Evolutionary conservation across 495 filamentous ascomycete genomes (phyloP), one percentile per base, ranked within the genome.

Genomic region (Aspergillus heteromorphus): DNA sequence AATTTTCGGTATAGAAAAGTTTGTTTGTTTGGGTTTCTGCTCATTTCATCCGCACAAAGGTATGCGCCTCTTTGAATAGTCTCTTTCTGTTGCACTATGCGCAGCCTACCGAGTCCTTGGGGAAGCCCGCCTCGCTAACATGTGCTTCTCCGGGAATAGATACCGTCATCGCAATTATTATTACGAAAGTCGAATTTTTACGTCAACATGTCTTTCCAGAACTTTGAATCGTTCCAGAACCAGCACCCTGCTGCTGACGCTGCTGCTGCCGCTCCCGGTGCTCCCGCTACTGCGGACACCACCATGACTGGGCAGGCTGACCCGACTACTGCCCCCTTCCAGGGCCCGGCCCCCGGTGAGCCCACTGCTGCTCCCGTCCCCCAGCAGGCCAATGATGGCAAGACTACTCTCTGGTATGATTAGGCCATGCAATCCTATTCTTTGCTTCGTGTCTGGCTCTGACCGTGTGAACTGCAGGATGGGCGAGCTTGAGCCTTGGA

Each of bases 401-500:
- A 92, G 81, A 92, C 88, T 29, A 92, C 88, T 25, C 81, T 92
- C 57, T 92, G 88, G 87, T 90, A 79, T 59, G 86, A 50, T 45
- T 47, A 29, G 14, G 9, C 40, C 34, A 11, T 13, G 20, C 20
- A 4, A 16, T 1, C 6, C 7, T 17, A 45, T 14, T 10, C n/a
- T n/a, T n/a, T n/a, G 13, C 10, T 14, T n/a, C 10, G 29, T 16
- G 25, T 34, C 4, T 11, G 10, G 29, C 31, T 45, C 45, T 42
- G 36, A 50, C 20, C 42, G 19, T 23, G 19, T 49, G 16, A 34
- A 49, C 21, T 53, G n/a, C 59, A 91, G 92, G 93, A 99, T 99
- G 93, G 93, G 93, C 54, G 93, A 99, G 68, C 87, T 99, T 63
- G 93, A 97, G 71, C 89, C 90, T 2, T 99, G 93, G 93, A 97